Evolutionary conservation across 805 yeast species (phyloP).

Genomic region (Monosporozyma siamensis): DNA sequence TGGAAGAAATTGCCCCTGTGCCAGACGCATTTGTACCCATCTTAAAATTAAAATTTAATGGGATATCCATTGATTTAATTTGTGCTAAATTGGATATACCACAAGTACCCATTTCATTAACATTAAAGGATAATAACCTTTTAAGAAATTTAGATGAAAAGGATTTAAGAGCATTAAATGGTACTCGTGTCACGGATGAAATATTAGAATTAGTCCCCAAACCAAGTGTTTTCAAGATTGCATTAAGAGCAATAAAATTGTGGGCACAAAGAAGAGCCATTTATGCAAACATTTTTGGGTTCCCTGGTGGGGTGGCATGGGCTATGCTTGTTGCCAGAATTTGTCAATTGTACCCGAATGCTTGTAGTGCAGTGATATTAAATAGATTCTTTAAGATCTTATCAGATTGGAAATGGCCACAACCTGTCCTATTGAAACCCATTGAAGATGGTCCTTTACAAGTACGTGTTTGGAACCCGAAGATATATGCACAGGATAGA

Average conservation of each 20-base stretch:
- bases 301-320: constrained; percentile 99
- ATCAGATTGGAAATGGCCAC: constrained; percentile 96
- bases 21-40: constrained; percentile 98
- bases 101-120: constrained; percentile 66
- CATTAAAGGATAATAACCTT: constrained; percentile 75
- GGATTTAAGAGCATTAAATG: constrained; percentile 83
- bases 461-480: constrained; percentile 95
- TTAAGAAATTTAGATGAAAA: constrained; percentile 82
- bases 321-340: constrained; percentile 98
- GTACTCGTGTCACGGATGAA: constrained; percentile 96
- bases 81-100: constrained; percentile 78
- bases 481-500: constrained; percentile 79
- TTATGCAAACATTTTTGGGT: constrained; percentile 91
- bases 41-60: constrained; percentile 77
- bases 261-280: constrained; percentile 97
- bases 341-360: constrained; percentile 93
- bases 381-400: constrained; percentile 80
- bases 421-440: constrained; percentile 84
- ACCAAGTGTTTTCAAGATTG: constrained; percentile 85
- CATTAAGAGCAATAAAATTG: constrained; percentile 81
- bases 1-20: constrained; percentile 86
- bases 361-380: constrained; percentile 87
- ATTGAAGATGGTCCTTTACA: constrained; percentile 97
- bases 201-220: constrained; percentile 84
- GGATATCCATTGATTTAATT: constrained; percentile 87